Conservation (phyloP, 176 grass and related monocot genomes). For the Tuctoria greenei region DNA sequence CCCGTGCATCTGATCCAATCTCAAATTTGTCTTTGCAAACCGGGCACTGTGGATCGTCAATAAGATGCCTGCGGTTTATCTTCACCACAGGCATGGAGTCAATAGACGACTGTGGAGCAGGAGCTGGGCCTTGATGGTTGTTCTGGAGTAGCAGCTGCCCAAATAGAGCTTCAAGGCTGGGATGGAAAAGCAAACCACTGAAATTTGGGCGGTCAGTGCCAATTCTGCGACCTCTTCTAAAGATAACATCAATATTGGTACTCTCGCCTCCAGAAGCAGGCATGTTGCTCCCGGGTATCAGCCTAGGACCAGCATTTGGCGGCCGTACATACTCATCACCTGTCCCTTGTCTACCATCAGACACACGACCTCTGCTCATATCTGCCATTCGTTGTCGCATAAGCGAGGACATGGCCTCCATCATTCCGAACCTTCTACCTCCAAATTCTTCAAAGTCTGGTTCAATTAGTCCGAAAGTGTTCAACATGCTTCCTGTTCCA, state of each 20-base stretch:
- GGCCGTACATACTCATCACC: constrained; percentile 19
- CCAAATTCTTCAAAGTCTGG: constrained; percentile 33
- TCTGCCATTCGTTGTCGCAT: constrained; percentile 53
- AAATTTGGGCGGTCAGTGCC: constrained; percentile 45
- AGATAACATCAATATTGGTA: constrained; percentile 33
- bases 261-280: constrained; percentile 29
- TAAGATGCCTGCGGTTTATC: constrained; percentile 67
- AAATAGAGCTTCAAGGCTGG: constrained; percentile 65
- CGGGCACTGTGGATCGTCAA: constrained; percentile 60
- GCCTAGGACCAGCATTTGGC: constrained; percentile 10
- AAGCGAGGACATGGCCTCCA: constrained; percentile 74
- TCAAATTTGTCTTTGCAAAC: constrained; percentile 86
- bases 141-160: constrained; percentile 58
- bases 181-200: constrained; percentile 38
- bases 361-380: constrained; percentile 32
- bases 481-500: constrained; percentile 55
- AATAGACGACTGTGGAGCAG: constrained; percentile 62
- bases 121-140: constrained; percentile 48
- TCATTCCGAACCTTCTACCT: constrained; percentile 56
- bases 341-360: constrained; percentile 36
- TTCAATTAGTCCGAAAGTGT: constrained; percentile 51
- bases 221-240: constrained; percentile 43
- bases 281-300: constrained; percentile 44
- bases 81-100: constrained; percentile 73
- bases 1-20: constrained; percentile 59